These are phyloP conservation scores for Rhodofomes roseus DNA, from an alignment of 1,284 basidiomycete genomes.

Conservation along the genomic window DNA sequence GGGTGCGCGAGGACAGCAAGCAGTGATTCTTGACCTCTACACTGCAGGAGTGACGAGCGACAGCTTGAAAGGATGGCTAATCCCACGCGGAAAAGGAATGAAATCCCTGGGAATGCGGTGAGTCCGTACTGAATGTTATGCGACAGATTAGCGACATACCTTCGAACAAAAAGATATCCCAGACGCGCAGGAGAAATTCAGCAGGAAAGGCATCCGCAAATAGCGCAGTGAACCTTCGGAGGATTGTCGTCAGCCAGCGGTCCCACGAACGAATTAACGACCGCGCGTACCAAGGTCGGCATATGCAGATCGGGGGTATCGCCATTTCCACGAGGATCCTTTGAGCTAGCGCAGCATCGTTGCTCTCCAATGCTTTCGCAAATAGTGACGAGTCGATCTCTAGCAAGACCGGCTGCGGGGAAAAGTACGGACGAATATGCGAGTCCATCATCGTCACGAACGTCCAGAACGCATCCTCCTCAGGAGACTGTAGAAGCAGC, in stretches of 20 bases:
- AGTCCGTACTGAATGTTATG: not conserved
- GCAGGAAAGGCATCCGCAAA: conserved; percentile 79
- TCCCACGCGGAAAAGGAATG: conserved; percentile 78
- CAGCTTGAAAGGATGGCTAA: conserved; percentile 70
- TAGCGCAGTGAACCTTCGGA: conserved; percentile 62
- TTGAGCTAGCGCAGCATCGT: conserved; percentile 63
- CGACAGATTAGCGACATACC: conserved; percentile 39
- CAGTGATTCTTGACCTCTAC: conserved; percentile 44
- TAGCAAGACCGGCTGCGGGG: conserved; percentile 64
- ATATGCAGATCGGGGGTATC: conserved; percentile 52
- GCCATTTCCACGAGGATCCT: conserved; percentile 66
- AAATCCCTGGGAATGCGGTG: conserved; percentile 50
- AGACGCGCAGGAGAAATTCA: conserved; percentile 74
- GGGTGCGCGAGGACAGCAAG: conserved; percentile 51
- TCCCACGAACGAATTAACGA: too few species aligned
- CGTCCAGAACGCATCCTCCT: conserved; percentile 94
- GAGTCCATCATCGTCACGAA: conserved; percentile 83
- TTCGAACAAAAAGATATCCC: conserved; percentile 88
- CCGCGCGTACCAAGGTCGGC: conserved; percentile 54
- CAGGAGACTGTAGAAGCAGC: conserved; percentile 76
- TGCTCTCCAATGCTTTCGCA: conserved; percentile 64
- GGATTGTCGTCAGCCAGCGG: not conserved
- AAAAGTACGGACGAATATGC: conserved; percentile 79
- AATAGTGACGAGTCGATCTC: conserved; percentile 83
- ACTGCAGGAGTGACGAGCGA: conserved; percentile 55